Percentiles rank a stretch among this genome's conserved stretches.
phyloP scores from a whole-genome alignment of 352 stramenopile genomes.

The Hyaloperonospora brassicae region DNA sequence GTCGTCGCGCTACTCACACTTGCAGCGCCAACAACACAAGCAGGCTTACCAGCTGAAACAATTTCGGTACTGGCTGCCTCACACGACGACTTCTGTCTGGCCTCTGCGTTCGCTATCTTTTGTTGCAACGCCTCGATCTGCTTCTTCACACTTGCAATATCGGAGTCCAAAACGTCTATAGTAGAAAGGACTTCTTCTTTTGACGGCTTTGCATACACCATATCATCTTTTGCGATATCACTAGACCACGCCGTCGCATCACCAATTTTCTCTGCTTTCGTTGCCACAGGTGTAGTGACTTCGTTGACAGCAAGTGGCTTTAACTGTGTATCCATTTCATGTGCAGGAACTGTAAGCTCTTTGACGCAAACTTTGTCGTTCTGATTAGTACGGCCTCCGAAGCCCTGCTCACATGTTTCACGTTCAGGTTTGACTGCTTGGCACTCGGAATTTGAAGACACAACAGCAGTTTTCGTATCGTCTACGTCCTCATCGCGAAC shows the following conservation, averaged over 20 bases:
- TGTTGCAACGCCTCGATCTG: conserved; percentile 50
- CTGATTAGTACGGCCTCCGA: neutral
- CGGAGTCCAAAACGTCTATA: conserved; percentile 68
- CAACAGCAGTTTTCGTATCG: conserved; percentile 3
- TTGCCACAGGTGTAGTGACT: neutral
- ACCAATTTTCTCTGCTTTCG: conserved; percentile 5
- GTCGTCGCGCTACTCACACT: conserved; percentile 3
- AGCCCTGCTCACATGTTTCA: neutral
- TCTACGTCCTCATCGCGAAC: conserved; percentile 7
- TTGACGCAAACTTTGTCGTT: conserved; percentile 1
- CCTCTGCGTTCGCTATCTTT: conserved; percentile 36
- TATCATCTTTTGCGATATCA: conserved; percentile 9
- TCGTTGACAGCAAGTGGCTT: conserved; percentile 2
- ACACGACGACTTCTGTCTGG: conserved; percentile 42
- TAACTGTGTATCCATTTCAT: conserved; percentile 11
- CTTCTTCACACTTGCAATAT: conserved; percentile 63
- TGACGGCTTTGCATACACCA: conserved; percentile 24
- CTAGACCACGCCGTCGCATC: conserved; percentile 3
- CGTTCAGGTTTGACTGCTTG: conserved; percentile 4
- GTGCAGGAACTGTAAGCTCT: conserved; percentile 1
- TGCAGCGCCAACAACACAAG: neutral
- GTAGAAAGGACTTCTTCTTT: conserved; percentile 78
- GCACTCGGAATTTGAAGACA: conserved; percentile 1
- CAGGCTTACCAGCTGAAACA: conserved; percentile 18
- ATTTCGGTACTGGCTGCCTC: conserved; percentile 30